Evolutionary conservation across 345 rosid species (phyloP).

Genomic region (Rhodamnia argentea): DNA sequence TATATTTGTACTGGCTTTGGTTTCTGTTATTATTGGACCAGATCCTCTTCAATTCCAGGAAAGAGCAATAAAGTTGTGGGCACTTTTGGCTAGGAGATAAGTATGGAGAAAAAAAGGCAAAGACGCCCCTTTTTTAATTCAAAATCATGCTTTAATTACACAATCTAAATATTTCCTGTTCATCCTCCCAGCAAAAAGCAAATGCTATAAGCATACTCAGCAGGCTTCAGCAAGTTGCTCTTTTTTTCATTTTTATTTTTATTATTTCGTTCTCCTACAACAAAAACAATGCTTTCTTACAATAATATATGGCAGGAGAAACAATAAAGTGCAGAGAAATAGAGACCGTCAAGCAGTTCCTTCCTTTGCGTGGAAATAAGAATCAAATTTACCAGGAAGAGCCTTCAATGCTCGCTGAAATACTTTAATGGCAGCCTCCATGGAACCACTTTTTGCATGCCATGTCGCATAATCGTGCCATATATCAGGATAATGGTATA

Average conservation of each 20-base stretch:
- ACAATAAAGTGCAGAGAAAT: not conserved
- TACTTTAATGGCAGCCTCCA: constrained; percentile 86
- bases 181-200: not conserved
- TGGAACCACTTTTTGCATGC: constrained; percentile 79
- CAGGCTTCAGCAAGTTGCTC: not conserved
- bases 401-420: constrained; percentile 95
- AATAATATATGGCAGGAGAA: not conserved
- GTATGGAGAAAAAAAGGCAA: not conserved
- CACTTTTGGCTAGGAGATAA: not conserved
- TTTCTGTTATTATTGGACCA: not conserved
- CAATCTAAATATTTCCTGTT: not conserved
- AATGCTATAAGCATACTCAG: not conserved
- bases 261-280: not conserved
- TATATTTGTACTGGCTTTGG: not conserved
- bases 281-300: not conserved
- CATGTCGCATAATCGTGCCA: constrained; percentile 97
- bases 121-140: not conserved
- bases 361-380: not conserved
- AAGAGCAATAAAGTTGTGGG: not conserved
- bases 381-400: constrained; percentile 57
- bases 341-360: not conserved
- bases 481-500: constrained; percentile 87
- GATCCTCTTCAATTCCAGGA: not conserved
- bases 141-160: not conserved
- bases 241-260: not conserved